Percentiles rank a stretch among this genome's conserved stretches.
Conservation (phyloP, 169 alveolate species). For the Condylostoma magnum region DNA sequence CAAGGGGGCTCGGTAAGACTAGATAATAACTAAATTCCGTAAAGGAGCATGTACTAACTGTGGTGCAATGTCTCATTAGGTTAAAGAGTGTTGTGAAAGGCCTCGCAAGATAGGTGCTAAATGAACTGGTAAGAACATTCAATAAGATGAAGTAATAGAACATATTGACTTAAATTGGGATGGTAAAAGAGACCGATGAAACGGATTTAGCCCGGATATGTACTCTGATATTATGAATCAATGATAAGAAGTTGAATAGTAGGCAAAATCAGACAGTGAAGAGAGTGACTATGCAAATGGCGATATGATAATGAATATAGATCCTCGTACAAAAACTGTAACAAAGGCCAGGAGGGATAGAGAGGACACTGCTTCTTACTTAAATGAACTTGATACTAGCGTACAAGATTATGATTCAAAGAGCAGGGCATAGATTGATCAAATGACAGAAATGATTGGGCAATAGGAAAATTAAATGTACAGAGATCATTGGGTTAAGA, state of each 20-base stretch:
- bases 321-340: slow-evolving; percentile 78
- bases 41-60: slow-evolving; percentile 99
- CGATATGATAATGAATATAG: slow-evolving; percentile 56
- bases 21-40: slow-evolving; percentile 69
- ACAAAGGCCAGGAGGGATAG: slow-evolving; percentile 93
- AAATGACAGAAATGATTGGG: neutral
- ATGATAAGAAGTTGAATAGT: slow-evolving; percentile 84
- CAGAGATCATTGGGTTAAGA: slow-evolving; percentile 26
- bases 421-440: slow-evolving; percentile 93
- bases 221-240: slow-evolving; percentile 85
- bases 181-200: slow-evolving; percentile 97
- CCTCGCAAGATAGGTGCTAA: slow-evolving; percentile 97
- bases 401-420: slow-evolving; percentile 93
- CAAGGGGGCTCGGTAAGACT: slow-evolving; percentile 54
- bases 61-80: slow-evolving; percentile 98
- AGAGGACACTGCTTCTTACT: slow-evolving; percentile 96
- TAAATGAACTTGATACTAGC: slow-evolving; percentile 90
- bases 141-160: slow-evolving; percentile 90
- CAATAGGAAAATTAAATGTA: neutral
- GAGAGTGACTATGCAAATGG: slow-evolving; percentile 41
- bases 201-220: slow-evolving; percentile 92
- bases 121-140: slow-evolving; percentile 84
- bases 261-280: slow-evolving; percentile 54
- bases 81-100: slow-evolving; percentile 95
- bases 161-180: slow-evolving; percentile 88